Percentiles rank a stretch among this genome's conserved stretches.
phyloP scores from a whole-genome alignment of 148 eudicot species.

The Silene uniflora region DNA sequence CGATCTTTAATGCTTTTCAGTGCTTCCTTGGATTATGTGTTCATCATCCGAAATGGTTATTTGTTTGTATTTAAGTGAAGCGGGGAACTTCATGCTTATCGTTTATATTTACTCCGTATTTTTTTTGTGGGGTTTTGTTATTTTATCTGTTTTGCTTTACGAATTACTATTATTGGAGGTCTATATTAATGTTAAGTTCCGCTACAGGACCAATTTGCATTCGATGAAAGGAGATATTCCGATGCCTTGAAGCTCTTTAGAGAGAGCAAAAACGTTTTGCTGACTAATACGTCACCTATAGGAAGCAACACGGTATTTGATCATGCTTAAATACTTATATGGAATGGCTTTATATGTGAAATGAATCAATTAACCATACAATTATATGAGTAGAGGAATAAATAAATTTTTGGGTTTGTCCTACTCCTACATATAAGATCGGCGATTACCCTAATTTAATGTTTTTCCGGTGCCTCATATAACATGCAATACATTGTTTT shows the following conservation, averaged over 20 bases:
- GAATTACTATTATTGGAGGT: background rate
- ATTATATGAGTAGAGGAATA: background rate
- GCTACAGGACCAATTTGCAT: conserved; percentile 47
- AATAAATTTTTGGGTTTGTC: background rate
- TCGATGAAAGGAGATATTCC: conserved; percentile 39
- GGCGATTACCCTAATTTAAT: background rate
- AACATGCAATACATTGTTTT: background rate
- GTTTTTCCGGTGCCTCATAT: background rate
- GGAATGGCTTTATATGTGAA: background rate
- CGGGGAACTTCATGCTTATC: no score
- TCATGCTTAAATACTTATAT: background rate
- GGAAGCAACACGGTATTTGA: conserved; percentile 53
- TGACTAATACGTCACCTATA: conserved; percentile 45
- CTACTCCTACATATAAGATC: background rate
- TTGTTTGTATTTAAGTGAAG: no score
- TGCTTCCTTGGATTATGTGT: no score
- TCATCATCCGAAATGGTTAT: no score
- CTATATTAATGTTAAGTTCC: background rate
- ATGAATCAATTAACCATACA: background rate
- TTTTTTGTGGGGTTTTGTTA: background rate
- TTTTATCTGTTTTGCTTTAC: background rate
- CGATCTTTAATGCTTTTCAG: no score
- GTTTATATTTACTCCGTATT: no score
- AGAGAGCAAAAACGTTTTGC: conserved; percentile 52
- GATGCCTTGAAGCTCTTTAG: conserved; percentile 59